These are phyloP conservation scores for Geranium brycei DNA, from an alignment of 345 rosid species.

Conservation along the genomic window DNA sequence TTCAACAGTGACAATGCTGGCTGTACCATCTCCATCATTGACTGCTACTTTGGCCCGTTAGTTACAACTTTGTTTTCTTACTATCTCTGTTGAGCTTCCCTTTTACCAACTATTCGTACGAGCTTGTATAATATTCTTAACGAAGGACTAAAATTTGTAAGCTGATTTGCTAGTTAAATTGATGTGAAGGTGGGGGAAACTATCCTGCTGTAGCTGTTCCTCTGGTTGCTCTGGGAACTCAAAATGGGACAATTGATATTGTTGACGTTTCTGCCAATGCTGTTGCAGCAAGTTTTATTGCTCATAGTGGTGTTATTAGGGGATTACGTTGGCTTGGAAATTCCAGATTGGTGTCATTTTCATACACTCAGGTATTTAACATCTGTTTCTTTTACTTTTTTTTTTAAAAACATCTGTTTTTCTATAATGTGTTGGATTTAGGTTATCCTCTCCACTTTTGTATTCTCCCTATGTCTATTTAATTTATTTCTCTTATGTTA, in stretches of 20 bases:
- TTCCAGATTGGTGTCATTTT: conserved; percentile 90
- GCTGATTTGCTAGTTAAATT: background rate
- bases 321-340: conserved; percentile 98
- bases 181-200: conserved; percentile 71
- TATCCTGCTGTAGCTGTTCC: conserved; percentile 90
- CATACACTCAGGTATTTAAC: conserved; percentile 49
- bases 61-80: conserved; percentile 20
- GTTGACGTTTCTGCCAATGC: conserved; percentile 91
- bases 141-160: background rate
- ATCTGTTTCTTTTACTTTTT: background rate
- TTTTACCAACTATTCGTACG: background rate
- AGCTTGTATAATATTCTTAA: background rate
- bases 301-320: conserved; percentile 62
- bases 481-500: too few relatives aligned
- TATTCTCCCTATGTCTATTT: too few relatives aligned
- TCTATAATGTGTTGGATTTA: background rate
- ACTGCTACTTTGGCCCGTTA: conserved; percentile 89
- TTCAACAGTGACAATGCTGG: conserved; percentile 80
- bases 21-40: conserved; percentile 87
- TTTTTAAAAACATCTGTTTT: too few relatives aligned
- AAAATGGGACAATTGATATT: conserved; percentile 72
- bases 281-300: conserved; percentile 71
- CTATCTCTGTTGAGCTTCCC: background rate
- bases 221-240: conserved; percentile 95
- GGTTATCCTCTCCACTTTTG: too few relatives aligned